phyloP scores from a whole-genome alignment of 345 rosid genomes.

The Eucalyptus paniculata region DNA sequence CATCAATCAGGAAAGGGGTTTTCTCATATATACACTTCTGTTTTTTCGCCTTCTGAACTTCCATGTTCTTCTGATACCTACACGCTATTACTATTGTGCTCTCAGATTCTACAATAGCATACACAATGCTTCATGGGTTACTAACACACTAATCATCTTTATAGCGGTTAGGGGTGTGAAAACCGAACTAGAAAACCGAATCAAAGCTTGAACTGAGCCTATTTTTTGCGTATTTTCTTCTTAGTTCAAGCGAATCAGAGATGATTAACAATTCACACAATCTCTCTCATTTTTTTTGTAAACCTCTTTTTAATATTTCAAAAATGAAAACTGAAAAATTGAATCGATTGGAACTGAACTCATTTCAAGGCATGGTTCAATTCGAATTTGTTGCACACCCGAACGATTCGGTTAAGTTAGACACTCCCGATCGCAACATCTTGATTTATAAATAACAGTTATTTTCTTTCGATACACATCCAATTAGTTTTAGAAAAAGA shows the following conservation, averaged over 20 bases:
- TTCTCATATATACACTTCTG: too few relatives aligned
- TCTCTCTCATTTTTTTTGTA: too few relatives aligned
- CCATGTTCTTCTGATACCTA: too few relatives aligned
- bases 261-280: too few relatives aligned
- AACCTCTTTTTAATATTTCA: too few relatives aligned
- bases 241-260: fast-evolving
- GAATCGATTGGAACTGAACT: fast-evolving
- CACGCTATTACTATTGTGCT: background rate
- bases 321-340: too few relatives aligned
- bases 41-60: too few relatives aligned
- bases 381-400: too few relatives aligned
- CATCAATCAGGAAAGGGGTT: too few relatives aligned
- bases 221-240: fast-evolving
- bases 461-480: background rate
- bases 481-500: too few relatives aligned
- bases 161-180: fast-evolving
- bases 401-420: fast-evolving
- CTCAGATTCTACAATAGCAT: background rate
- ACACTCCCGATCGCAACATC: fast-evolving
- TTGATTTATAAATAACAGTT: background rate
- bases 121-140: background rate
- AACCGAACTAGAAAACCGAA: fast-evolving
- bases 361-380: fast-evolving
- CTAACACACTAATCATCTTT: background rate
- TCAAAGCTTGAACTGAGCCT: fast-evolving